These are phyloP conservation scores for Talaromyces sp. DNA, from an alignment of 2,329 filamentous ascomycete species.

Conservation along the genomic window DNA sequence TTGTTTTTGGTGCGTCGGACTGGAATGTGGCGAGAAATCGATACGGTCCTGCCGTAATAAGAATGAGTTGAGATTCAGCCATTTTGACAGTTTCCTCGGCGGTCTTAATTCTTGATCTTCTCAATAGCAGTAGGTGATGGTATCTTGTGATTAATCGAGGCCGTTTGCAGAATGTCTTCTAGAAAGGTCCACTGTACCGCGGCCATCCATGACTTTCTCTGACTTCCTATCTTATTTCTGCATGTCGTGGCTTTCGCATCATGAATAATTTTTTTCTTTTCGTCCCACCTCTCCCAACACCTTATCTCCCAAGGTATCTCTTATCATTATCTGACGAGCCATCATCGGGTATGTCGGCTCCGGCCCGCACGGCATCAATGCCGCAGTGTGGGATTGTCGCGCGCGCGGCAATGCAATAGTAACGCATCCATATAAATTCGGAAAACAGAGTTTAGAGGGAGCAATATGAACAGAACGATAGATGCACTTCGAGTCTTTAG, in stretches of 20 bases:
- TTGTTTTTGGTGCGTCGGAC: slow-evolving; percentile 23
- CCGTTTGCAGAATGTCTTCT: not conserved
- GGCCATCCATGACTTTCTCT: not conserved
- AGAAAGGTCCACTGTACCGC: too few relatives aligned
- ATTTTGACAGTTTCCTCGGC: not conserved
- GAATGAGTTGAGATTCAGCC: slow-evolving; percentile 11
- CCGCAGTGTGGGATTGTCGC: not conserved
- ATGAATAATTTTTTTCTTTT: not conserved
- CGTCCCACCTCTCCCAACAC: not conserved
- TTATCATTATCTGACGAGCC: not conserved
- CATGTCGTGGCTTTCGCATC: not conserved
- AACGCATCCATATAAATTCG: slow-evolving; percentile 1
- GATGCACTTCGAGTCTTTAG: not conserved
- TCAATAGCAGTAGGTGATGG: not conserved
- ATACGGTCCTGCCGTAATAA: slow-evolving; percentile 21
- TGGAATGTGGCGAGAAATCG: slow-evolving; percentile 20
- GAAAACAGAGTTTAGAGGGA: not conserved
- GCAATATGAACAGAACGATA: not conserved
- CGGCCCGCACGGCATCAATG: slow-evolving; percentile 20
- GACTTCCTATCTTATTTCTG: not conserved
- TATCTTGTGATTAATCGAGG: not conserved
- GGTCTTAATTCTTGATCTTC: not conserved
- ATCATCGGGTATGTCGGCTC: slow-evolving; percentile 16
- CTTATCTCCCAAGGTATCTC: not conserved
- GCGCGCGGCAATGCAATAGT: not conserved